Conservation (phyloP, 257 asterid species). For the Gardenia jasminoides region DNA sequence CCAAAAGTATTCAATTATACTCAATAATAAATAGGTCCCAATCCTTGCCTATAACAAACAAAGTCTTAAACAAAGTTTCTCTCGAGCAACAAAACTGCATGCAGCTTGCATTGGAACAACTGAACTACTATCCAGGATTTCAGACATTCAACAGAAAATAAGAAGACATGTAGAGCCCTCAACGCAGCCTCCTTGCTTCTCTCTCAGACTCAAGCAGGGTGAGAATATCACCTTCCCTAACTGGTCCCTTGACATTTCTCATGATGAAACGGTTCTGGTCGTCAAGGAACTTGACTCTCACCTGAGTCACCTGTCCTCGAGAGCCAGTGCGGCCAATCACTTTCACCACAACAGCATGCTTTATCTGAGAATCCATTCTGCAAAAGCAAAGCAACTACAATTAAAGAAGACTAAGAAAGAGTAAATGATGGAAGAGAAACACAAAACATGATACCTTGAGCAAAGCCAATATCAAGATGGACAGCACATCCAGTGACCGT, state of each 20-base stretch:
- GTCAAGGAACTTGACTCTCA: constrained; percentile 36
- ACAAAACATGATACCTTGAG: neutral
- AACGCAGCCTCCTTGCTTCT: constrained; percentile 35
- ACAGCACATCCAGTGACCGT: neutral
- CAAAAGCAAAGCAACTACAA: neutral
- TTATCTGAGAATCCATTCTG: constrained; percentile 36
- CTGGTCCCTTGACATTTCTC: constrained; percentile 43
- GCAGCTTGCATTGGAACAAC: neutral
- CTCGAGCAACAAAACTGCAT: neutral
- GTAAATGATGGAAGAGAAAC: neutral
- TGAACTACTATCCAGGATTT: neutral
- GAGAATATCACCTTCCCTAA: constrained; percentile 37
- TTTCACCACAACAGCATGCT: constrained; percentile 34
- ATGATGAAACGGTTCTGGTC: constrained; percentile 33
- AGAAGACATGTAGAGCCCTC: constrained; percentile 4
- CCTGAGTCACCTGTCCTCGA: constrained; percentile 35
- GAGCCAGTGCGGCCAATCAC: constrained; percentile 36
- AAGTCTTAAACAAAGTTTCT: neutral
- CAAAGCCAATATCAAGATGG: neutral
- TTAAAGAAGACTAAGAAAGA: too few species aligned
- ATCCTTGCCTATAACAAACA: neutral
- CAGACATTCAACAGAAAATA: neutral
- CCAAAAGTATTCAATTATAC: neutral
- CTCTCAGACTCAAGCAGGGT: constrained; percentile 38
- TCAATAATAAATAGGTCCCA: neutral